Evolutionary conservation across 305 asterid genomes (phyloP).

Genomic region (Galium porrigens): DNA sequence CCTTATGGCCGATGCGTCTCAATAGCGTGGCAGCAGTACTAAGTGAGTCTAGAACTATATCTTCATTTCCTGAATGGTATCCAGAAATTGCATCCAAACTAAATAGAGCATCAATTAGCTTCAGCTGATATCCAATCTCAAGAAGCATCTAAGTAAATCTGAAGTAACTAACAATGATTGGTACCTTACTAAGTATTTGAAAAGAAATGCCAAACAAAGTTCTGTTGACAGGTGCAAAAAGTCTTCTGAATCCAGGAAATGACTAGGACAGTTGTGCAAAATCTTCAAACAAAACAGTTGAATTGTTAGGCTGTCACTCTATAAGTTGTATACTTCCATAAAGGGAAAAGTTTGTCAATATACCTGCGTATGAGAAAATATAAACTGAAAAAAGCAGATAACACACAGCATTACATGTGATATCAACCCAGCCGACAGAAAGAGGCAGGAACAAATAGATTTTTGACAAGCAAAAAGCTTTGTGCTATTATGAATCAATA

Average conservation of each 20-base stretch:
- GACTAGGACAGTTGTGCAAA: constrained; percentile 65
- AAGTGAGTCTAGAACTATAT: constrained; percentile 30
- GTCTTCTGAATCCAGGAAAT: constrained; percentile 49
- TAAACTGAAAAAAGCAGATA: background rate
- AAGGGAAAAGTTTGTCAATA: background rate
- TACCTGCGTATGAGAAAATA: background rate
- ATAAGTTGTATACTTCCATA: background rate
- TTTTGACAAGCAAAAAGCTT: background rate
- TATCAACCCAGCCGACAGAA: background rate
- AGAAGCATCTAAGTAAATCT: background rate
- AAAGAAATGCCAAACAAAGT: constrained; percentile 56
- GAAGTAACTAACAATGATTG: constrained; percentile 2
- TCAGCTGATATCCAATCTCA: constrained; percentile 18
- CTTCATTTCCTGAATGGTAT: constrained; percentile 40
- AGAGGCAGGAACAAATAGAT: background rate
- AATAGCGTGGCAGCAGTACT: constrained; percentile 41
- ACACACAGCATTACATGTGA: background rate
- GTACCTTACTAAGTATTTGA: constrained; percentile 55
- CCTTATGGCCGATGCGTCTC: constrained; percentile 50
- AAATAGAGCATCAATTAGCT: constrained; percentile 26
- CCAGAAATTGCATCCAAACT: constrained; percentile 33
- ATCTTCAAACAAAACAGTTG: constrained; percentile 36
- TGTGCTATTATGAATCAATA: background rate
- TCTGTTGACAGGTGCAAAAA: constrained; percentile 54
- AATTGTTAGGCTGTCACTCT: constrained; percentile 9